Conservation (phyloP, 768 basidiomycete genomes). For the Mycena crocata region DNA sequence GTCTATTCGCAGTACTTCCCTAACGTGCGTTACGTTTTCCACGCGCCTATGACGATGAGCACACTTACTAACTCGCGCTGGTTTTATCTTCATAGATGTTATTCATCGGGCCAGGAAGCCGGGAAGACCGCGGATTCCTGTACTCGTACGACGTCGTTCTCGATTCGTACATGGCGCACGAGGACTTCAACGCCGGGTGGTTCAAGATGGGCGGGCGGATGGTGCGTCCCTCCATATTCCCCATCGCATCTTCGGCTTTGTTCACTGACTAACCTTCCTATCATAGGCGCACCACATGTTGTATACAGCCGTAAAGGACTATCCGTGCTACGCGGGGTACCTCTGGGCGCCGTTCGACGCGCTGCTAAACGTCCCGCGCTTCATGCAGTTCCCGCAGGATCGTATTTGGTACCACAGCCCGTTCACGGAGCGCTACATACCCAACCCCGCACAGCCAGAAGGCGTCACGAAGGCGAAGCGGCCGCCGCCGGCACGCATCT, state of each 20-base stretch:
- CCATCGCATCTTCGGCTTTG: background rate
- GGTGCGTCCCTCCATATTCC: slow-evolving; percentile 37
- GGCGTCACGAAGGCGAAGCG: slow-evolving; percentile 26
- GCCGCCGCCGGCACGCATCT: slow-evolving; percentile 53
- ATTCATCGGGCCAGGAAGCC: slow-evolving; percentile 58
- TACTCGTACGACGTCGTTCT: slow-evolving; percentile 64
- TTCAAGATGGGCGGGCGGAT: slow-evolving; percentile 58
- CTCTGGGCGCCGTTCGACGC: slow-evolving; percentile 66
- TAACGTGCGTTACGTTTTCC: slow-evolving; percentile 49
- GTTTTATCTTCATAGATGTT: slow-evolving; percentile 45
- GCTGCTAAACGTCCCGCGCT: slow-evolving; percentile 60
- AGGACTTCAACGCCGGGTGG: slow-evolving; percentile 51
- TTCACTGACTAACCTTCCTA: too few species aligned
- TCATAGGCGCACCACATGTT: slow-evolving; percentile 67
- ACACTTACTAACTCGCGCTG: background rate
- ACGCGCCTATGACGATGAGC: too few species aligned
- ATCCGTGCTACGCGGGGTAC: slow-evolving; percentile 61
- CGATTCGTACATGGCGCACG: slow-evolving; percentile 58
- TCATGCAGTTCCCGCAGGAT: slow-evolving; percentile 57
- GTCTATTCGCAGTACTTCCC: slow-evolving; percentile 62
- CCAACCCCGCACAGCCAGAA: slow-evolving; percentile 47
- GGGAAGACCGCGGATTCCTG: slow-evolving; percentile 59
- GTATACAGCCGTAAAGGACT: slow-evolving; percentile 56
- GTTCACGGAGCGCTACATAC: slow-evolving; percentile 53
- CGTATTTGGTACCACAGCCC: slow-evolving; percentile 65